These are phyloP conservation scores for Ligustrum vulgare DNA, from an alignment of 257 asterid genomes.

Conservation along the genomic window DNA sequence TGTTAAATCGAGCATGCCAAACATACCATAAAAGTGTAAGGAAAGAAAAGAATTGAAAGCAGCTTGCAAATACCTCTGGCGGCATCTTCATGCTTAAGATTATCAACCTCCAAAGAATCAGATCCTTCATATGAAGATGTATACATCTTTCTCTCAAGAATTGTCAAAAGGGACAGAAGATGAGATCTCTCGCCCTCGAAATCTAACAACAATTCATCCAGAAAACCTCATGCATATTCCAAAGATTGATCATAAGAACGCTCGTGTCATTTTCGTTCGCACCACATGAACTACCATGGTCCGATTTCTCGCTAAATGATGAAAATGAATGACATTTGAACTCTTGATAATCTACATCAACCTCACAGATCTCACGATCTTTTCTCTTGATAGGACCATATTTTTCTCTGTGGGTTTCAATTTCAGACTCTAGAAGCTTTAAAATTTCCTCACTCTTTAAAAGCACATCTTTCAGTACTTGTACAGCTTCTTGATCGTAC, in stretches of 20 bases:
- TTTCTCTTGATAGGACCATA: conserved; percentile 43
- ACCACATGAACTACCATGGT: conserved; percentile 37
- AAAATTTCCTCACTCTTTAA: conserved; percentile 3
- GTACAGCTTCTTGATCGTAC: conserved; percentile 44
- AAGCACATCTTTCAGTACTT: conserved; percentile 8
- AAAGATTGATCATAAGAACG: conserved; percentile 13
- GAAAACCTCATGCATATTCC: conserved; percentile 29
- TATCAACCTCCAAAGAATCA: conserved; percentile 18
- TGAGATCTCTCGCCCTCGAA: conserved; percentile 58
- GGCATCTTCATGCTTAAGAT: conserved; percentile 26
- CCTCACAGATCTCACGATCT: conserved; percentile 68
- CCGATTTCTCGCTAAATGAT: conserved; percentile 46
- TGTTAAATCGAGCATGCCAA: background rate
- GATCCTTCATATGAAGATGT: conserved; percentile 32
- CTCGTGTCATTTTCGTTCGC: conserved; percentile 32
- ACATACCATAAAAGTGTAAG: background rate
- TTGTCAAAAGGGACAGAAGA: conserved; percentile 52
- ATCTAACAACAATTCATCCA: conserved; percentile 45
- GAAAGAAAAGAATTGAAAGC: background rate
- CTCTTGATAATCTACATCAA: conserved; percentile 67
- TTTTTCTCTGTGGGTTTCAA: conserved; percentile 11
- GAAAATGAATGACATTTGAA: conserved; percentile 51
- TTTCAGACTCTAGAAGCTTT: conserved; percentile 14
- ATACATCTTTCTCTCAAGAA: conserved; percentile 44
- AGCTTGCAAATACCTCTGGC: conserved; percentile 35